Percentiles rank a stretch among this genome's conserved stretches.
Conservation (phyloP, 257 asterid species). For the Echium plantagineum region DNA sequence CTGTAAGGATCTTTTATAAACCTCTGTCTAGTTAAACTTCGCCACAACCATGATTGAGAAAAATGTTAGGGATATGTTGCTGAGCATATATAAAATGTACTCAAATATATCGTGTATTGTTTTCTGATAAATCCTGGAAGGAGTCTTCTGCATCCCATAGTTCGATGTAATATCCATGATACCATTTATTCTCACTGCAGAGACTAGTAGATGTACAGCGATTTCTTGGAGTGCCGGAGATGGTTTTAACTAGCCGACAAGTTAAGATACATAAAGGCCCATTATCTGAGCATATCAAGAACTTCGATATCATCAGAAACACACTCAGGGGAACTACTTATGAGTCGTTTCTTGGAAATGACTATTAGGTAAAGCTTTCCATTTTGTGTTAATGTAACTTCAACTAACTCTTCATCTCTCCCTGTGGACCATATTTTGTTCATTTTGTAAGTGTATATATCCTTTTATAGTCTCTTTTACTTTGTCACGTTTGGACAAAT, state of each 20-base stretch:
- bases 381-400: constrained; percentile 11
- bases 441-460: neutral
- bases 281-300: constrained; percentile 48
- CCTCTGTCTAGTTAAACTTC: neutral
- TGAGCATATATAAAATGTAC: neutral
- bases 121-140: neutral
- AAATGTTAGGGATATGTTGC: neutral
- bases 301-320: constrained; percentile 65
- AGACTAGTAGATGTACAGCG: constrained; percentile 51
- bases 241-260: constrained; percentile 63
- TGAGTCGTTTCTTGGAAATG: constrained; percentile 54
- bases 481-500: neutral
- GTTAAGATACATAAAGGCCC: constrained; percentile 89
- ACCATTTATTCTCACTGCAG: constrained; percentile 21
- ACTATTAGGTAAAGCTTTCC: constrained; percentile 22
- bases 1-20: constrained; percentile 32
- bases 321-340: constrained; percentile 60
- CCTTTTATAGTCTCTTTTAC: neutral
- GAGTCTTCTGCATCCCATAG: too few species aligned
- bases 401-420: constrained; percentile 13
- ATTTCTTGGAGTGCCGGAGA: constrained; percentile 58
- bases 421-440: constrained; percentile 1
- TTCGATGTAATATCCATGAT: neutral
- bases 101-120: neutral
- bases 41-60: neutral